Base-by-base conservation (phyloP, 176 grass and related monocot genomes). In the Avena insularis region DNA sequence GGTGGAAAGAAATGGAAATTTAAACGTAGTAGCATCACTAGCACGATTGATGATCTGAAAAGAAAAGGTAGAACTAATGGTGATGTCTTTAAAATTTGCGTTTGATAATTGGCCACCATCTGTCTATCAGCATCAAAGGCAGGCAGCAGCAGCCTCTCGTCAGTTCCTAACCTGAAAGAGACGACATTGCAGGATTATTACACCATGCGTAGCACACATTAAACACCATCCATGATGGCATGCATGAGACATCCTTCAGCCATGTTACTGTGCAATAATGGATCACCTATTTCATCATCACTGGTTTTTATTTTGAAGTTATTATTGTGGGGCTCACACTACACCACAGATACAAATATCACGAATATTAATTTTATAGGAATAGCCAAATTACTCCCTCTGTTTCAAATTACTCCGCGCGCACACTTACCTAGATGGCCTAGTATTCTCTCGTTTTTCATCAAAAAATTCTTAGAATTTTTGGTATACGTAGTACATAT, bases 151-250 rank as follows among this genome's bases (percentile, higher is more conserved):
- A 56, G 27, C 75, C 49, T 36, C 27, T 56, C 49, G 13, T 77
- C 74, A 50, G n/a, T 75, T 75, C n/a, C 71, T 75, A 75, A 75
- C 46, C 46, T 50, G 71, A 50, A 25, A 75, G 71, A 0, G 46
- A 75, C 38, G 38, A 21, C 12, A 50, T 48, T 21, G 71, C 45
- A 56, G 2, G 45, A 47, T 48, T 10, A 31, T 17, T 1, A 47
- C 23, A 53, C 27, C 72, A 51, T 54, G 73, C 15, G 13, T 16
- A 14, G 13, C 48, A 75, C 7, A 15, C 48, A 2, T 75, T 75
- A 51, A 40, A 6, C 38, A 40, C 38, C 0, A 40, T 40, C 5
- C 38, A 40, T 40, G 38, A 4, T 40, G 38, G 38, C 38, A 43
- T 43, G 40, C 40, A 43, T 43, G 40, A 2, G 40, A 43, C 40